A percentile compares a stretch with the other conserved stretches of the same genome.
Conservation (phyloP, 2,329 filamentous ascomycete genomes). For the Venturia aucupariae region DNA sequence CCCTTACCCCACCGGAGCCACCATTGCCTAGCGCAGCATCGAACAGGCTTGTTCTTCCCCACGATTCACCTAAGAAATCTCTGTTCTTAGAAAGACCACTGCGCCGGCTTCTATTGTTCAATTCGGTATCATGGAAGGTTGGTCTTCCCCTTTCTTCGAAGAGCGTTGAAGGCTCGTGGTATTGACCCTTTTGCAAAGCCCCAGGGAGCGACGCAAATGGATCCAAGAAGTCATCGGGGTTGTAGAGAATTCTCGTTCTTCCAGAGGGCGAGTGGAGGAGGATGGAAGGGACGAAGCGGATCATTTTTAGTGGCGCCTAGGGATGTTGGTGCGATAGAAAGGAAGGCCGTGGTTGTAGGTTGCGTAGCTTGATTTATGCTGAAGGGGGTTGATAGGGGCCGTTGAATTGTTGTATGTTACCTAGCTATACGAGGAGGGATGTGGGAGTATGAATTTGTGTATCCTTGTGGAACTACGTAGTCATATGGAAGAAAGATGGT, state of each 20-base stretch:
- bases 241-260: not conserved
- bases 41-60: not conserved
- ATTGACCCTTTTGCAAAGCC: not conserved
- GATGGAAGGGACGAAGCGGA: not conserved
- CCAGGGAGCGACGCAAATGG: not conserved
- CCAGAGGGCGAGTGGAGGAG: not conserved
- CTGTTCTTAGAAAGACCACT: too few species aligned
- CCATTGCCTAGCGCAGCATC: not conserved
- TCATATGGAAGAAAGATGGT: too few species aligned
- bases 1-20: not conserved
- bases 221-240: not conserved
- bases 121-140: not conserved
- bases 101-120: not conserved
- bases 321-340: not conserved
- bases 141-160: not conserved
- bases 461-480: too few species aligned
- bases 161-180: not conserved
- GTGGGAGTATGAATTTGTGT: too few species aligned
- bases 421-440: too few species aligned
- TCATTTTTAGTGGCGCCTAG: not conserved
- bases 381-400: too few species aligned
- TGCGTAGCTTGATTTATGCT: not conserved
- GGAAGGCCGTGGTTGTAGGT: not conserved
- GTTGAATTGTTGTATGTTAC: too few species aligned
- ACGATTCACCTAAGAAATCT: not conserved